Conservation (phyloP, 2,329 filamentous ascomycete genomes). For the Aspergillus sp. region DNA sequence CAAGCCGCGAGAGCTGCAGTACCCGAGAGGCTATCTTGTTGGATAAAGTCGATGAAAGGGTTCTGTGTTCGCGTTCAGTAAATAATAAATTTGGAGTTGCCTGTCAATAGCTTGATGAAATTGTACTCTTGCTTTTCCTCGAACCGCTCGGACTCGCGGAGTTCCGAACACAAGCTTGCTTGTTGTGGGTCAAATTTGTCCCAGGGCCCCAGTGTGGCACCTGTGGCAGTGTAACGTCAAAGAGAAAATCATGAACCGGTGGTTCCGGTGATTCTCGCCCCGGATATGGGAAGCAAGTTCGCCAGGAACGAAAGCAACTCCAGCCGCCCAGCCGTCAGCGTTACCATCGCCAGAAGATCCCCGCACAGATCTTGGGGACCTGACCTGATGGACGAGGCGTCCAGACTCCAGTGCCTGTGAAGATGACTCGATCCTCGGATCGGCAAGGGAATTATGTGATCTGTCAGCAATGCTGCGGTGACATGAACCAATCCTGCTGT, state of each 20-base stretch:
- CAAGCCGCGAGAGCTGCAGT: constrained; percentile 24
- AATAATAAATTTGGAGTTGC: neutral
- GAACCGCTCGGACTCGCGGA: neutral
- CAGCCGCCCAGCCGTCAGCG: no score
- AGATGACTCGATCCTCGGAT: constrained; percentile 3
- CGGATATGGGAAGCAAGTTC: neutral
- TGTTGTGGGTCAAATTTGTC: neutral
- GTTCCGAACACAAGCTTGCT: neutral
- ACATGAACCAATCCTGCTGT: constrained; percentile 6
- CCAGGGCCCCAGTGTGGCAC: neutral
- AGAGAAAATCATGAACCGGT: neutral
- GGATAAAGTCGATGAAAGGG: neutral
- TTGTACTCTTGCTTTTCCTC: neutral
- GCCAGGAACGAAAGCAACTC: neutral
- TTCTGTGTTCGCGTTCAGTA: neutral
- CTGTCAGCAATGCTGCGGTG: constrained; percentile 9
- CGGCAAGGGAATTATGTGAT: neutral
- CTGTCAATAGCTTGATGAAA: neutral
- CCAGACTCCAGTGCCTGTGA: constrained; percentile 1
- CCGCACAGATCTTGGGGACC: neutral
- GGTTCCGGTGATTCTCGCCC: neutral
- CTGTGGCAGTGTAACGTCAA: neutral
- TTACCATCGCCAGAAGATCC: neutral
- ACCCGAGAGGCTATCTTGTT: constrained; percentile 28
- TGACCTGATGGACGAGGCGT: neutral